Base-by-base conservation (phyloP, 768 basidiomycete genomes). In the Agrocybe pediades region DNA sequence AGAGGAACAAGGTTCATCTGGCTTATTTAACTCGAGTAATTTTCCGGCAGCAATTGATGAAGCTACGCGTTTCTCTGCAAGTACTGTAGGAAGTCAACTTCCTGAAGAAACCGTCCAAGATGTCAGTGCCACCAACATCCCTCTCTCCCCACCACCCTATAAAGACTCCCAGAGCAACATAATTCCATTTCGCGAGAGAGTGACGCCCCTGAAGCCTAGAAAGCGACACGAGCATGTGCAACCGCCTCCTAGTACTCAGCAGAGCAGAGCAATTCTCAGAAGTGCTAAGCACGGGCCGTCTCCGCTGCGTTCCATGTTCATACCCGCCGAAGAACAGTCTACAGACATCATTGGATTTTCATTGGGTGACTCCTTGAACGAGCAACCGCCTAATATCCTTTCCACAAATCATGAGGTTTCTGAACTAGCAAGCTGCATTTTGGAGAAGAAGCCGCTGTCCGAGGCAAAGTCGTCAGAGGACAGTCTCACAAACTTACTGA, bases 211-310 rank as follows among this genome's bases (percentile, higher is more conserved):
- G 20, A 39, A 21, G 26, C 29, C 44, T 29, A n/a, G 39, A 9
- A 39, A 43, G 45, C 17, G 20, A 15, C 45, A 20, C 24, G 7
- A 21, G 19, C 24, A 20, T 33, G 19, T 25, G 45, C 9, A 17
- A 36, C 17, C 33, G 21, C 16, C 46, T 11, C 55, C 9, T 24
- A 40, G 30, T 11, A 25, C 24, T 4, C 19, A 17, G 3, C 25
- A 27, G n/a, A 29, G 26, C 27, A 11, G 27, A 21, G 16, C 21
- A 27, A 46, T 17, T 15, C n/a, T 39, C 21, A 19, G 66, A 42
- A 78, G 74, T 57, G 76, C 77, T 13, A 60, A 68, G 8, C 53
- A 76, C 19, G 74, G 75, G 1, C 78, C 77, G n/a, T 80, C 80
- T 15, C 78, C 79, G 41, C 61, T 81, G 36, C 72, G 78, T 36